A percentile compares a stretch with the other conserved stretches of the same genome.
phyloP scores from a whole-genome alignment of 192 early-diverging fungal genomes.

The Pilobolus umbonatus region DNA sequence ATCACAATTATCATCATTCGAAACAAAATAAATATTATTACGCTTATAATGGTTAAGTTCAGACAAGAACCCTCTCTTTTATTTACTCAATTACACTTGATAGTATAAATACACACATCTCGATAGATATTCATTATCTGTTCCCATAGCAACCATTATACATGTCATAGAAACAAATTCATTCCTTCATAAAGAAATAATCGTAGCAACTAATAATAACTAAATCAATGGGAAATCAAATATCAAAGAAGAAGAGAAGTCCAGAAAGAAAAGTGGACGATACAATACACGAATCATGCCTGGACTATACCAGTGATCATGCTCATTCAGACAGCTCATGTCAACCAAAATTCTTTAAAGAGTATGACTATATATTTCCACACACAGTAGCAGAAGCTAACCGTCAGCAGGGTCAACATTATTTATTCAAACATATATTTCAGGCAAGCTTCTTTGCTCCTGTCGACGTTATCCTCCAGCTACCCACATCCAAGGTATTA shows the following conservation, averaged over 20 bases:
- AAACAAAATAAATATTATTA: too few relatives aligned
- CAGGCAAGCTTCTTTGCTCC: conserved; percentile 19
- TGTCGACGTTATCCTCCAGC: conserved; percentile 2
- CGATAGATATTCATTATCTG: too few relatives aligned
- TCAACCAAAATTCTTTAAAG: not conserved
- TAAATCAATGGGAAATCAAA: conserved; percentile 16
- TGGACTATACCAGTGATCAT: not conserved
- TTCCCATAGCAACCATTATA: too few relatives aligned
- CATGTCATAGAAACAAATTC: too few relatives aligned
- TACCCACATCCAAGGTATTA: not conserved
- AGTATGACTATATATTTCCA: not conserved
- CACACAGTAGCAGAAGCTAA: not conserved
- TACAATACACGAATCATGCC: too few relatives aligned
- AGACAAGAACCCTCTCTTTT: too few relatives aligned
- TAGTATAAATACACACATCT: too few relatives aligned
- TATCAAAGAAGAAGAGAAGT: conserved; percentile 9
- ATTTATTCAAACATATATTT: conserved; percentile 25
- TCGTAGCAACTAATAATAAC: too few relatives aligned
- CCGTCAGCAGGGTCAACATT: conserved; percentile 16
- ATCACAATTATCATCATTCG: too few relatives aligned
- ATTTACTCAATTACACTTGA: too few relatives aligned
- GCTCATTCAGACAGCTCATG: not conserved
- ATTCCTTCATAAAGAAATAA: too few relatives aligned
- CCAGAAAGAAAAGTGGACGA: not conserved
- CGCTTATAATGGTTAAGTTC: too few relatives aligned